A percentile compares a stretch with the other conserved stretches of the same genome.
Conservation (phyloP, 306 rosid genomes). For the Quercus glauca region DNA sequence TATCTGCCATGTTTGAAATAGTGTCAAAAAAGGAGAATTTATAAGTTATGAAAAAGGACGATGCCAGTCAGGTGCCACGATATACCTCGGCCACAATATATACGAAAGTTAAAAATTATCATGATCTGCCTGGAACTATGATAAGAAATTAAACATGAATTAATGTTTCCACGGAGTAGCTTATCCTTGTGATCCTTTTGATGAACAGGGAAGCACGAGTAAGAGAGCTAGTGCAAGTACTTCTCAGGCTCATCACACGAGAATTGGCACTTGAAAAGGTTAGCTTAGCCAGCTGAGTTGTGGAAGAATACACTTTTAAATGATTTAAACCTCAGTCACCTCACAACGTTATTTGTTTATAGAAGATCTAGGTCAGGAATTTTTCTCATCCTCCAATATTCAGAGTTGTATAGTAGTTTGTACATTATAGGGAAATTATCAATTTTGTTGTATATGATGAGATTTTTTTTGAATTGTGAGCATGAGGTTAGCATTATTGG, state of each 20-base stretch:
- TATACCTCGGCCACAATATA: not conserved
- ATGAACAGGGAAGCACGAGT: slow-evolving; percentile 67
- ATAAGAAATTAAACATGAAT: not conserved
- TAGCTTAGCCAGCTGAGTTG: slow-evolving; percentile 34
- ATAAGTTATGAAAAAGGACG: not conserved
- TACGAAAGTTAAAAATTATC: not conserved
- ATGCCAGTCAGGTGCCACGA: not conserved
- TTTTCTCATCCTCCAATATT: not conserved
- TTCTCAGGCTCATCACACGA: slow-evolving; percentile 55
- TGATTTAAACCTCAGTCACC: slow-evolving; percentile 10
- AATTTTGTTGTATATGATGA: slow-evolving; percentile 12
- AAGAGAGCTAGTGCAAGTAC: slow-evolving; percentile 63
- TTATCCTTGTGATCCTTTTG: slow-evolving; percentile 9
- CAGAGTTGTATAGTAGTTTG: slow-evolving; percentile 24
- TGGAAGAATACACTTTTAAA: slow-evolving; percentile 32
- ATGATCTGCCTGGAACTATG: not conserved
- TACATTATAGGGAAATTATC: slow-evolving; percentile 18
- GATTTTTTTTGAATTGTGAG: not conserved
- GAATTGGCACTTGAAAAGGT: slow-evolving; percentile 67
- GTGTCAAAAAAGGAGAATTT: not conserved
- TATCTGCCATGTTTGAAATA: not conserved
- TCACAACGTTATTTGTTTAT: slow-evolving; percentile 7
- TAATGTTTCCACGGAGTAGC: not conserved
- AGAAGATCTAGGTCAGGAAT: slow-evolving; percentile 14
- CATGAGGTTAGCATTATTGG: not conserved